These are phyloP conservation scores for Blastobotrys muscicola DNA, from an alignment of 805 yeast genomes.

Conservation along the genomic window DNA sequence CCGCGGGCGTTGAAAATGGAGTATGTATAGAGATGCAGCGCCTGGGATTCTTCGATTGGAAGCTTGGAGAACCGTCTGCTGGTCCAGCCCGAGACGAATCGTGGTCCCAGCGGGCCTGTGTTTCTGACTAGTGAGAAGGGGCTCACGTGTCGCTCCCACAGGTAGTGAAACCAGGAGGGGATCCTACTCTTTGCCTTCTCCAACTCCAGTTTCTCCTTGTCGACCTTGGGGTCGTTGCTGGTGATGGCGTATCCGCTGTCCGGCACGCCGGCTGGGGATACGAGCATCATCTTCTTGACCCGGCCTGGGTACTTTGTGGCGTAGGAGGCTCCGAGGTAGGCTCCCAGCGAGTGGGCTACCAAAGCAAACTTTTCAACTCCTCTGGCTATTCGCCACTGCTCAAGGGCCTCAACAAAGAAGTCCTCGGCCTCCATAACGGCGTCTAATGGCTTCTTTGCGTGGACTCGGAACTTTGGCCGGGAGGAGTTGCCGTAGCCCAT, in stretches of 20 bases:
- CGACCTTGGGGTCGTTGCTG: slow-evolving; percentile 3
- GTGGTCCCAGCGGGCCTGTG: slow-evolving; percentile 76
- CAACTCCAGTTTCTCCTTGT: slow-evolving; percentile 8
- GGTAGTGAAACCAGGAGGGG: slow-evolving; percentile 66
- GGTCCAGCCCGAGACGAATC: slow-evolving; percentile 84
- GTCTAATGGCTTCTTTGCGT: slow-evolving; percentile 24
- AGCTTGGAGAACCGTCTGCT: slow-evolving; percentile 65
- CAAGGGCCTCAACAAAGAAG: slow-evolving; percentile 57
- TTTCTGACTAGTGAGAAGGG: slow-evolving; percentile 76
- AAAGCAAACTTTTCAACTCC: slow-evolving; percentile 44
- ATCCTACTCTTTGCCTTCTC: slow-evolving; percentile 24
- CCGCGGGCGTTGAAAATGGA: slow-evolving; percentile 79
- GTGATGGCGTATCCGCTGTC: slow-evolving; percentile 28
- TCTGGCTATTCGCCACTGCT: slow-evolving; percentile 48
- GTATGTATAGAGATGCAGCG: slow-evolving; percentile 72
- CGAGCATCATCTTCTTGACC: slow-evolving; percentile 60
- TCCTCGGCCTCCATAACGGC: slow-evolving; percentile 42
- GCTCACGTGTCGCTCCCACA: slow-evolving; percentile 82
- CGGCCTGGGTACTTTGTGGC: slow-evolving; percentile 50
- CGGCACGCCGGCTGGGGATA: slow-evolving; percentile 82
- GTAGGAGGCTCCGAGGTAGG: slow-evolving; percentile 65
- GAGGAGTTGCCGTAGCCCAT: slow-evolving; percentile 87
- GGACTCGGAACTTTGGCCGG: slow-evolving; percentile 49
- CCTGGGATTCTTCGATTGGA: slow-evolving; percentile 33
- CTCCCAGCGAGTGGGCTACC: slow-evolving; percentile 88